Percentiles rank a stretch among this genome's conserved stretches.
These are phyloP conservation scores for Rhodotorula sp. DNA, from an alignment of 1,284 basidiomycete genomes.

Conservation along the genomic window DNA sequence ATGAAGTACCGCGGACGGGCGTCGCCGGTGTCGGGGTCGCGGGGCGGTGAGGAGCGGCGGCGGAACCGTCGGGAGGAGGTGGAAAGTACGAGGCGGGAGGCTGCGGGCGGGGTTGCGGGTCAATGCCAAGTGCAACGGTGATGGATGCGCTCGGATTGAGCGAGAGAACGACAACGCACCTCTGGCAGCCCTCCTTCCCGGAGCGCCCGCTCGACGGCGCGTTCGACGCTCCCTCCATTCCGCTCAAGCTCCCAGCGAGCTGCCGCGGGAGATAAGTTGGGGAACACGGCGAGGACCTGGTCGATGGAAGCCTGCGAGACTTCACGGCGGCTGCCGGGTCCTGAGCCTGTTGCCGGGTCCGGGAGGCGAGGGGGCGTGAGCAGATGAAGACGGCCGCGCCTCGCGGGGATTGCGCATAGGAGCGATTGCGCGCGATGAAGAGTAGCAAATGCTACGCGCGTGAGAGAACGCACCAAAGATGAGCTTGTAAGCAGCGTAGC, in stretches of 20 bases:
- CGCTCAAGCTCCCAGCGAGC: conserved; percentile 31
- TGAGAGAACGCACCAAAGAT: conserved; percentile 19
- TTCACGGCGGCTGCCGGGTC: conserved; percentile 1
- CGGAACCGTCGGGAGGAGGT: not conserved
- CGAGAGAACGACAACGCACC: conserved; percentile 4
- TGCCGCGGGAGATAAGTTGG: not conserved
- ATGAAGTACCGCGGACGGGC: not conserved
- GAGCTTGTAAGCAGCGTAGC: conserved; percentile 28
- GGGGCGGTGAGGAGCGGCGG: not conserved
- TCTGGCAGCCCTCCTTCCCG: conserved; percentile 31
- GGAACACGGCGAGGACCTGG: conserved; percentile 20
- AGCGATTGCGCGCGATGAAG: not conserved
- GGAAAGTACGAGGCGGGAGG: conserved; percentile 27
- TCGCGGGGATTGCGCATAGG: too few relatives aligned
- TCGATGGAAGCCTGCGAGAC: conserved; percentile 19
- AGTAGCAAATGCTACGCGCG: too few relatives aligned
- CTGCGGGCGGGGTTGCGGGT: not conserved
- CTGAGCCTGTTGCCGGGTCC: conserved; percentile 2
- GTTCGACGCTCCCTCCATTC: conserved; percentile 31
- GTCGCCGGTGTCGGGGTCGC: not conserved
- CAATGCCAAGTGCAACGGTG: not conserved
- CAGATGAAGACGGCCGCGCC: not conserved
- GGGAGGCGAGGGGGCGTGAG: not conserved
- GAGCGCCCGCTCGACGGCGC: conserved; percentile 32
- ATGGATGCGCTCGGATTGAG: too few relatives aligned